Evolutionary conservation across 1,284 basidiomycete species (phyloP), one percentile per base, ranked within the genome.

Genomic region (Microbotryum silenes-acaulis): DNA sequence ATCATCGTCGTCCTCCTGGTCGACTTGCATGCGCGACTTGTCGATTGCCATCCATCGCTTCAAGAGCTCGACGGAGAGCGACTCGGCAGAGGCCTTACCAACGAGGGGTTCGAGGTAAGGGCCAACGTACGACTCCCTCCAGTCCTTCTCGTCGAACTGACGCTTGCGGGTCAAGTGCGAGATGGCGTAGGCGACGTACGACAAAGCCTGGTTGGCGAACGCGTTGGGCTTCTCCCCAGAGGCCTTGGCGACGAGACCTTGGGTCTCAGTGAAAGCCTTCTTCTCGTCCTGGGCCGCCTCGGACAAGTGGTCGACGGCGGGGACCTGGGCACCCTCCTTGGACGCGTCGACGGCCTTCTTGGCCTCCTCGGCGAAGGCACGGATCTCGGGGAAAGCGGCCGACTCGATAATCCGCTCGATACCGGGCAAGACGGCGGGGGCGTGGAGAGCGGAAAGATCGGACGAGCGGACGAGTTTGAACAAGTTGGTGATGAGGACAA

Each of bases 381-480:
- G 88, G 67, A 94, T 89, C 83, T 98, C 94, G 63, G 94, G 94
- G 82, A 98, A 98, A 49, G 91, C 89, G 57, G 94, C 94, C 23
- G 88, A 84, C 64, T 85, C 85, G 21, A 89, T 89, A 69, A 98
- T 92, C 74, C 87, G 89, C 75, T 91, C 84, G 33, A 97, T 92
- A 68, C 92, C 91, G 47, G 91, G 88, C 5, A 94, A 87, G 50
- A 98, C 85, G 53, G 85, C 82, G 68, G 88, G 89, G 37, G 97
- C 82, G 78, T 97, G 94, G 53, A 83, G 82, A 12, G 91, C 91
- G 53, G 96, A 94, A 57, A 97, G 84, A 66, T 83, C 86, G 6
- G 90, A 89, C 72, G 96, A 86, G 62, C 94, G 87, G 51, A 98
- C 96, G 60, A 98, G 86, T 79, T 97, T 98, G 77, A 97, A 94